Evolutionary conservation across 345 rosid species (phyloP).

Genomic region (Durio zibethinus): DNA sequence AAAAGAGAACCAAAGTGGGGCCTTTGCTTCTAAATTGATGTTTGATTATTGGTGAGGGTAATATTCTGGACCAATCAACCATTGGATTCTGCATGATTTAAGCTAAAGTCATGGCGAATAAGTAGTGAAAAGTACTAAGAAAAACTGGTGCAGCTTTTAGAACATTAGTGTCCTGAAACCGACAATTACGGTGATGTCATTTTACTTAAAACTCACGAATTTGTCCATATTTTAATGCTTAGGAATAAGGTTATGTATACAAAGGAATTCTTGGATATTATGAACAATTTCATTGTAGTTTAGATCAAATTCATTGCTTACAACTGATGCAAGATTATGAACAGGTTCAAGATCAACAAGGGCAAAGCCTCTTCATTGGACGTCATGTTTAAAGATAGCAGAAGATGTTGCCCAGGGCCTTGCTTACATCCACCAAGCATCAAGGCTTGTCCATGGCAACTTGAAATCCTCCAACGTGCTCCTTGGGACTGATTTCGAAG

Average conservation of each 20-base stretch:
- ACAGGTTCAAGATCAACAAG: constrained; percentile 83
- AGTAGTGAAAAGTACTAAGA: neutral
- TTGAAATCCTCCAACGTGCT: constrained; percentile 81
- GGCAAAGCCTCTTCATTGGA: constrained; percentile 94
- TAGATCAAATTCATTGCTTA: neutral
- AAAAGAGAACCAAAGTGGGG: neutral
- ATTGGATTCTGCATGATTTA: constrained; percentile 2
- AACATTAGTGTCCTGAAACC: neutral
- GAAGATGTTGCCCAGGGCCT: constrained; percentile 93
- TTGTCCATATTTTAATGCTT: no score
- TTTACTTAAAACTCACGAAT: neutral
- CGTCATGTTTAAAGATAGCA: constrained; percentile 95
- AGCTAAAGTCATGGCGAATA: constrained; percentile 3
- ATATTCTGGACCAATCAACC: neutral
- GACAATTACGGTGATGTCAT: neutral
- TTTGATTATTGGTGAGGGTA: constrained; percentile 7
- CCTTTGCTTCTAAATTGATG: neutral
- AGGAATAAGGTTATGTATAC: no score
- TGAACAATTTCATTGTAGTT: neutral
- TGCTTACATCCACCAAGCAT: constrained; percentile 80
- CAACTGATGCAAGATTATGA: constrained; percentile 2
- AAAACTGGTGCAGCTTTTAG: neutral
- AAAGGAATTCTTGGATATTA: neutral
- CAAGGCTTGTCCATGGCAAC: constrained; percentile 82
- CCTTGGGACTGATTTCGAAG: constrained; percentile 90